Evolutionary conservation across 345 rosid genomes (phyloP), one percentile per base, ranked within the genome.

Genomic region (Gossypium turneri): DNA sequence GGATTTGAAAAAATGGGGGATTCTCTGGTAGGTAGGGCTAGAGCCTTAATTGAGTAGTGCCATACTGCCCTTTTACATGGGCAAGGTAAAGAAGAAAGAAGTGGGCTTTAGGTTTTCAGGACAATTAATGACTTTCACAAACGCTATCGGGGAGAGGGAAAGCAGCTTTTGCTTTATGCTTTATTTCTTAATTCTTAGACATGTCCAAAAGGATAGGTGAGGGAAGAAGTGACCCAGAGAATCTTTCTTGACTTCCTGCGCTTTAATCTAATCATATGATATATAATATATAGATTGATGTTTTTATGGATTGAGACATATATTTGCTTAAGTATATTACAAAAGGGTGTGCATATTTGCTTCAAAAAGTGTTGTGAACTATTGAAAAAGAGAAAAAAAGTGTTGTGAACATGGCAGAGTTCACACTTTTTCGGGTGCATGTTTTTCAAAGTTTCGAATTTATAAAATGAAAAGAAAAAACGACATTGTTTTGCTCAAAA

Each of bases 241-340:
- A 73, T 58, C 67, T 79, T 76, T 53, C 70, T 66, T 51, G 58
- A 66, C 70, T 72, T 73, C 48, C 24, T 64, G 73, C 62, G 20
- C 60, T 27, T 20, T 25, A 27, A 53, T 57, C 68, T 69, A 15
- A 48, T 75, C 38, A 74, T 20, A 4, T 67, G 38, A 48, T 22
- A 45, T n/a, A 53, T 20, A 34, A 44, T 43, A 44, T 20, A n/a
- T 53, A n/a, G 19, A 7, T 4, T 4, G 53, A 9, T 44, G 53
- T 20, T 44, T 64, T 52, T 22, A 15, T 20, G 19, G 57, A 24
- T 25, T 53, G 73, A 70, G 48, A 70, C 73, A 53, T 53, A 53
- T 34, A 67, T 70, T 70, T 38, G 29, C 27, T 15, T 2, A 44
- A 45, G 43, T 43, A 9, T 58, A 17, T 68, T 34, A 34, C 41